These are phyloP conservation scores for Sapria himalayana DNA, from an alignment of 345 rosid species.

Conservation along the genomic window DNA sequence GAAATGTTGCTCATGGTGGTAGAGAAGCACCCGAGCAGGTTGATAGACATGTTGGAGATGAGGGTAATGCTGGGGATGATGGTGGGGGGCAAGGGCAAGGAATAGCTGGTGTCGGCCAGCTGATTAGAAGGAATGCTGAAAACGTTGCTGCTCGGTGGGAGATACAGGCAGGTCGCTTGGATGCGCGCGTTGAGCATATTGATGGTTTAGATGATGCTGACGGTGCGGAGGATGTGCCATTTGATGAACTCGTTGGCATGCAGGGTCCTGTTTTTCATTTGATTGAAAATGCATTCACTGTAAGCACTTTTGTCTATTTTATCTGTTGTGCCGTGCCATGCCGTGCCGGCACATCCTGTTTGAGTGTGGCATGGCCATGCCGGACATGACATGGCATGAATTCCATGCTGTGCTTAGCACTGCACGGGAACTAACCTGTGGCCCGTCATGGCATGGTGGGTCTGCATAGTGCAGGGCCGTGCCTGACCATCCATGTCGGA, in stretches of 20 bases:
- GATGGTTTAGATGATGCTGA: conserved; percentile 98
- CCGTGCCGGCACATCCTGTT: too few species aligned
- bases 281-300: conserved; percentile 98
- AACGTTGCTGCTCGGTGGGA: conserved; percentile 96
- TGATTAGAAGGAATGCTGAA: conserved; percentile 71
- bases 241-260: conserved; percentile 98
- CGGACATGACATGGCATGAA: too few species aligned
- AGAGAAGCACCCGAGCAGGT: conserved; percentile 54
- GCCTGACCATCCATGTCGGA: too few species aligned
- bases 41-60: conserved; percentile 64
- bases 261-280: conserved; percentile 99
- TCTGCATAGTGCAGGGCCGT: too few species aligned
- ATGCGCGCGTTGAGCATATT: conserved; percentile 98
- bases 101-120: conserved; percentile 60
- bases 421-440: too few species aligned
- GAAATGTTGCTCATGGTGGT: conserved; percentile 77
- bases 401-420: too few species aligned
- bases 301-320: conserved; percentile 23
- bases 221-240: conserved; percentile 99
- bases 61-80: conserved; percentile 66
- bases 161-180: conserved; percentile 97
- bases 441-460: too few species aligned
- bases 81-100: conserved; percentile 58
- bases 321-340: background rate
- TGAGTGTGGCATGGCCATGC: too few species aligned